phyloP scores from a whole-genome alignment of 2,329 filamentous ascomycete genomes.

The Aspergillus luchuensis region DNA sequence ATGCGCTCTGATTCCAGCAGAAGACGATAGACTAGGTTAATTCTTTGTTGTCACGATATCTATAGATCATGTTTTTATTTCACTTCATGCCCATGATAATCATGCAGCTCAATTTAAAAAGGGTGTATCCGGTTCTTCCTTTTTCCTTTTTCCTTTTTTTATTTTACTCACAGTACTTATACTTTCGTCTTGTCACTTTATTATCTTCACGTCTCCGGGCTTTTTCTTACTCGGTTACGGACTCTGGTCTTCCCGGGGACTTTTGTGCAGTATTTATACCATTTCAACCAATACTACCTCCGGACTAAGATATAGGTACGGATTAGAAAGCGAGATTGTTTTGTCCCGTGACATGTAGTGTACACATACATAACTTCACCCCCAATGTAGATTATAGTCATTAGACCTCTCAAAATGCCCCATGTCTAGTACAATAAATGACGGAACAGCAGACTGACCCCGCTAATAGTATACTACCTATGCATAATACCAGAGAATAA shows the following conservation, averaged over 20 bases:
- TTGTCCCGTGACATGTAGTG: too few species aligned
- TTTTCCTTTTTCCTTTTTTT: neutral
- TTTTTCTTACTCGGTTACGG: neutral
- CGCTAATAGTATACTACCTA: too few species aligned
- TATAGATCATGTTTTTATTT: conserved; percentile 7
- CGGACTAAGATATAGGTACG: neutral
- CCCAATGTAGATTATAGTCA: neutral
- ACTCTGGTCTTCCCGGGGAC: neutral
- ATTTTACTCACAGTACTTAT: too few species aligned
- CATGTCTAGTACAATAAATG: too few species aligned
- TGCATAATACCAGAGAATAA: too few species aligned
- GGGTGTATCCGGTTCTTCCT: neutral
- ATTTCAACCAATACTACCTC: too few species aligned
- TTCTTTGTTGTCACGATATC: conserved; percentile 14
- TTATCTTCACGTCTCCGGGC: neutral
- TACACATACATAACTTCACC: too few species aligned
- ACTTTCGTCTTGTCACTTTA: neutral
- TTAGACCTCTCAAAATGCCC: too few species aligned
- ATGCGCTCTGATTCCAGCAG: conserved; percentile 43
- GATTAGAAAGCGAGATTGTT: neutral
- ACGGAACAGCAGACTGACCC: too few species aligned
- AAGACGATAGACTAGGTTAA: conserved; percentile 31
- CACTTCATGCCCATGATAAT: neutral
- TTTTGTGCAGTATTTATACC: neutral
- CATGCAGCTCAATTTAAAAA: conserved; percentile 8